Conservation (phyloP, 208 protist species). For the Porcisia hertigi region DNA sequence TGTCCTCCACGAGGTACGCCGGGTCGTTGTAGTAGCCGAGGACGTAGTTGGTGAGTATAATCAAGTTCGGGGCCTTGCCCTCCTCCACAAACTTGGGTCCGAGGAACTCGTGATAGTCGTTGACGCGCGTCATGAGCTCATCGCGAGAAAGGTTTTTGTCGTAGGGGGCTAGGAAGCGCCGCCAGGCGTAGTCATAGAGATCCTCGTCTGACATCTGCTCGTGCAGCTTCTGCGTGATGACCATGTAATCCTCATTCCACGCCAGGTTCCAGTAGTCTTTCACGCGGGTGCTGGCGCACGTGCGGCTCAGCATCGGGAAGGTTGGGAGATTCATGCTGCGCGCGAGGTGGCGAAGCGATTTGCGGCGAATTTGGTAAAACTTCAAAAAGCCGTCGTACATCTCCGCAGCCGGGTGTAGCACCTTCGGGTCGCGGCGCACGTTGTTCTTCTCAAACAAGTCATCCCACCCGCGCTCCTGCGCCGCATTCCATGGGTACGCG, state of each 20-base stretch:
- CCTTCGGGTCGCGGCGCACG: conserved; percentile 83
- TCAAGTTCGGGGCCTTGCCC: conserved; percentile 90
- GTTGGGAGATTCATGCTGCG: conserved; percentile 90
- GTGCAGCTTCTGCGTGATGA: conserved; percentile 88
- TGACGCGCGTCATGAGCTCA: conserved; percentile 79
- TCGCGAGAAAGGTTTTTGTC: conserved; percentile 90
- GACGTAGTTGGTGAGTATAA: conserved; percentile 88
- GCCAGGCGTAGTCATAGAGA: conserved; percentile 90
- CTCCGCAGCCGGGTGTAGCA: conserved; percentile 77
- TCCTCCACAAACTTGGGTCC: conserved; percentile 84
- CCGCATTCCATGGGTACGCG: conserved; percentile 73
- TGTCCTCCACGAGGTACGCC: conserved; percentile 87
- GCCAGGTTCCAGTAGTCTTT: conserved; percentile 92
- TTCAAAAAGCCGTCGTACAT: conserved; percentile 91
- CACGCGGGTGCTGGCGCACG: conserved; percentile 83
- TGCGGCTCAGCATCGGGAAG: conserved; percentile 83
- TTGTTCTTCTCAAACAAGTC: conserved; percentile 94
- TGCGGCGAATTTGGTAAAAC: conserved; percentile 80
- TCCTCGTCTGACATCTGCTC: conserved; percentile 89
- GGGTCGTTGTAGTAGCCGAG: conserved; percentile 94
- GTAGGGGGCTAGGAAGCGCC: conserved; percentile 85
- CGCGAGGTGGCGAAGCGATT: conserved; percentile 87
- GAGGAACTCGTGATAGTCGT: conserved; percentile 87
- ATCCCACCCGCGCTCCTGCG: conserved; percentile 88
- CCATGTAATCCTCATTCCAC: conserved; percentile 93